Conservation (phyloP, 2,329 filamentous ascomycete genomes). For the Malbranchea zuffiana region DNA sequence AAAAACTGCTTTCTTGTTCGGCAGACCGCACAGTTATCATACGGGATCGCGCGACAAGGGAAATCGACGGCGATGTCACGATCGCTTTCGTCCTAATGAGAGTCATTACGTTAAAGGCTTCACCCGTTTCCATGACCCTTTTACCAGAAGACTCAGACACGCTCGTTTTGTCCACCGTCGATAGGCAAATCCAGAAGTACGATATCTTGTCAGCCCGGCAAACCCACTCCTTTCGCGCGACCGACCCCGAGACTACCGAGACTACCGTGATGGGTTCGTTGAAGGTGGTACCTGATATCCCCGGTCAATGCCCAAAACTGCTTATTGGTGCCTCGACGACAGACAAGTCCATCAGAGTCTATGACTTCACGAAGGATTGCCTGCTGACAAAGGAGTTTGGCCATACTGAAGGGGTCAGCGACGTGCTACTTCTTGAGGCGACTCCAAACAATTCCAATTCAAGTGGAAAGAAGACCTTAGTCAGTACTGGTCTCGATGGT, state of each 20-base stretch:
- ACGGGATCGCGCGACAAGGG: conserved; percentile 62
- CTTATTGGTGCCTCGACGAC: conserved; percentile 84
- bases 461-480: conserved; percentile 40
- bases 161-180: conserved; percentile 51
- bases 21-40: conserved; percentile 79
- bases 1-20: conserved; percentile 70
- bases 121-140: conserved; percentile 73
- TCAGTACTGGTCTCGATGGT: conserved; percentile 68
- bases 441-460: conserved; percentile 29
- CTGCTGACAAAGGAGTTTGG: conserved; percentile 87
- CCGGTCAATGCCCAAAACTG: conserved; percentile 50
- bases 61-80: conserved; percentile 42
- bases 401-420: conserved; percentile 87
- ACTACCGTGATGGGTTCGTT: conserved; percentile 74
- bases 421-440: conserved; percentile 58
- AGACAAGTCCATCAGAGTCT: conserved; percentile 88
- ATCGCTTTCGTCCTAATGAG: conserved; percentile 67
- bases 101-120: conserved; percentile 72
- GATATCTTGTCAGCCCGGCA: conserved; percentile 58
- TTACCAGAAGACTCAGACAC: conserved; percentile 49
- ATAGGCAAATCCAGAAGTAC: conserved; percentile 49
- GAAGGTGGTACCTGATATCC: conserved; percentile 44
- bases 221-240: conserved; percentile 65
- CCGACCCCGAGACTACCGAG: conserved; percentile 68
- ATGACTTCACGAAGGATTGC: conserved; percentile 63